A percentile compares a stretch with the other conserved stretches of the same genome.
Evolutionary conservation across 768 basidiomycete species (phyloP).

Genomic region (Candolleomyces efflorescens): DNA sequence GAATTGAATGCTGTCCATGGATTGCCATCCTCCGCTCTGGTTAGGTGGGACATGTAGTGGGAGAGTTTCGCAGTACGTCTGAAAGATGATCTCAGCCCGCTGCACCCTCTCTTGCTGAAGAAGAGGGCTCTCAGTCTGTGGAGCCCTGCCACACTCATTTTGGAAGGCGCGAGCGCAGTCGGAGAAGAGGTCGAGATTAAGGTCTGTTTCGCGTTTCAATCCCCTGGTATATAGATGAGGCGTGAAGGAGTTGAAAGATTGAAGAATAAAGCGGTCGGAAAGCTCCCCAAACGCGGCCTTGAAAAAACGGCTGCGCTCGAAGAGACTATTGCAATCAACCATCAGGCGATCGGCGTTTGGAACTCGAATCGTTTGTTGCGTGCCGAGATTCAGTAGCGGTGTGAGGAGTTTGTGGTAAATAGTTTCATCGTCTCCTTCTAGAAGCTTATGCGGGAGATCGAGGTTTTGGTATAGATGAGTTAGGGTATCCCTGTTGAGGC

Average conservation of each 20-base stretch:
- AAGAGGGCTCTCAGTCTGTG: slow-evolving; percentile 20
- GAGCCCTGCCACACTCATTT: slow-evolving; percentile 26
- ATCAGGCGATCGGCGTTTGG: slow-evolving; percentile 27
- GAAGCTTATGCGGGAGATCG: slow-evolving; percentile 9
- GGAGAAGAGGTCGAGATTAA: slow-evolving; percentile 9
- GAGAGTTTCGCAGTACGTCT: slow-evolving; percentile 28
- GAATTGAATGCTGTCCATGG: slow-evolving; percentile 32
- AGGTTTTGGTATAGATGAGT: not conserved
- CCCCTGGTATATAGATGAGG: slow-evolving; percentile 11
- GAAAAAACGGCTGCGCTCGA: slow-evolving; percentile 32
- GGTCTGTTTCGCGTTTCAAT: slow-evolving; percentile 23
- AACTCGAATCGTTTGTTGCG: slow-evolving; percentile 18
- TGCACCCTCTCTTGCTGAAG: slow-evolving; percentile 9
- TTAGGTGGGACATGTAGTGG: slow-evolving; percentile 22
- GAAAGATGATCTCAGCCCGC: slow-evolving; percentile 29
- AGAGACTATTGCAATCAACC: slow-evolving; percentile 23
- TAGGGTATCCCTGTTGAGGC: not conserved
- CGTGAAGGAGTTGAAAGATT: slow-evolving; percentile 25
- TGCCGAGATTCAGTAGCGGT: not conserved
- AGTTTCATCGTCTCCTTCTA: slow-evolving; percentile 11
- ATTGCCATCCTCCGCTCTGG: slow-evolving; percentile 21
- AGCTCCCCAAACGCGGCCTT: slow-evolving; percentile 28
- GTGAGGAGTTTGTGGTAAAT: slow-evolving; percentile 3
- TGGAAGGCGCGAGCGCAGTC: slow-evolving; percentile 27
- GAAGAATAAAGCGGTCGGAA: slow-evolving; percentile 27